Base-by-base conservation (phyloP, 192 early-diverging fungal genomes). In the Geranomyces variabilis region DNA sequence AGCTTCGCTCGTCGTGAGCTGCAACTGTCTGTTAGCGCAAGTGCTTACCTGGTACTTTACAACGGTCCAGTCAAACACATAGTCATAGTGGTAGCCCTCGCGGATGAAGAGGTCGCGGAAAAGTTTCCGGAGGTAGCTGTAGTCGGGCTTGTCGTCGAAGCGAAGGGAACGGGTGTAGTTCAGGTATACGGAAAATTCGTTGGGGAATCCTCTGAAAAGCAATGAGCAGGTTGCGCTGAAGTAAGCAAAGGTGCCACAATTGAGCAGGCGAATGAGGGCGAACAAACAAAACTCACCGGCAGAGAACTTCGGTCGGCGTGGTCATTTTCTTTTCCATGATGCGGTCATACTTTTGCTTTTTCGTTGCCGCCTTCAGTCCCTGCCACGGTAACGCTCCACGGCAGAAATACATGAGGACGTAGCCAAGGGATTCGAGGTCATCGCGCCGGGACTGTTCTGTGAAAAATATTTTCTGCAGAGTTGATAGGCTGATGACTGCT, bases 301-400 rank as follows among this genome's bases (percentile, higher is more conserved):
- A 84, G 15, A 88, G 70, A 24, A 83, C 73, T 47, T 88, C 87
- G 1, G 86, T 84, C 10, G 86, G 84, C 8, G 87, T 88, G 15
- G 86, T 88, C 87, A 88, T 88, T 69, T 88, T 88, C 82, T 88
- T 88, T 73, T 88, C 87, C 87, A 88, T 88, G 64, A 88, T 88
- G 17, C 86, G 72, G 70, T 88, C 87, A 70, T 88, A 88, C 73
- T 88, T 88, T 75, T 88, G 86, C 73, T 88, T 88, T 75, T 88
- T 88, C 12, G 85, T 88, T 3, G 86, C 84, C 0, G 87, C 87
- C 55, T 88, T 88, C 30, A 88, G 69, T 2, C 87, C 87, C 67
- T 88, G 87, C 87, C 87, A 88, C 17, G 87, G 87, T 30, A 88
- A 67, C 5, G 84, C 83, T 17, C 87, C 87, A 13, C 87, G 74